A percentile compares a stretch with the other conserved stretches of the same genome.
Evolutionary conservation across 495 filamentous ascomycete genomes (phyloP).

Genomic region (Neurospora sp.): DNA sequence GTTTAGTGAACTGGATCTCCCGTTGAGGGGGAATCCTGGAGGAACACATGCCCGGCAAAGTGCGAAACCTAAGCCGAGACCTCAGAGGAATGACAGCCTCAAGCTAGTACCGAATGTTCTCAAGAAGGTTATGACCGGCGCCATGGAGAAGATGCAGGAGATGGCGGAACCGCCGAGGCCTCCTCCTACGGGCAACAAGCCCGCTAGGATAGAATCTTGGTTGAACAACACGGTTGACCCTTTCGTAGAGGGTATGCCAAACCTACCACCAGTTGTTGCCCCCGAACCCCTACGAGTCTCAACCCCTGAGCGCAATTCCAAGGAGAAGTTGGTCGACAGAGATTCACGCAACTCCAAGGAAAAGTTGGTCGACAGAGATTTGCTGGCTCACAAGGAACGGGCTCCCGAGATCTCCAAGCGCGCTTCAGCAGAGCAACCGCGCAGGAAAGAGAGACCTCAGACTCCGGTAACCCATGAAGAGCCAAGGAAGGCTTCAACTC

Average conservation of each 20-base stretch:
- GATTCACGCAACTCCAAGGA: neutral
- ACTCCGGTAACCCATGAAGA: neutral
- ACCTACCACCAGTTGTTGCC: conserved; percentile 9
- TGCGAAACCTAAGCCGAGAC: conserved; percentile 29
- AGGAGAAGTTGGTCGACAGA: too few relatives aligned
- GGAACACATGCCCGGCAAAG: conserved; percentile 31
- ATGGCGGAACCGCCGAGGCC: conserved; percentile 40
- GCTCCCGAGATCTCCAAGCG: conserved; percentile 1
- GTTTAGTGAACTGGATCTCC: conserved; percentile 46
- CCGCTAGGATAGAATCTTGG: conserved; percentile 65
- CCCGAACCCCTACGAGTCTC: conserved; percentile 3
- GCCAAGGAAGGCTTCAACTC: conserved; percentile 7
- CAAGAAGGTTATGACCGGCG: conserved; percentile 44
- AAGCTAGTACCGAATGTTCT: conserved; percentile 44
- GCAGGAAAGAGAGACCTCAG: neutral
- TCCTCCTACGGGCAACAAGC: conserved; percentile 28
- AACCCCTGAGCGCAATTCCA: neutral
- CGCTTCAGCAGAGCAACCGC: neutral
- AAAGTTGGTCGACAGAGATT: neutral
- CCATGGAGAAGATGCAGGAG: conserved; percentile 45
- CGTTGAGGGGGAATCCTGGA: conserved; percentile 9
- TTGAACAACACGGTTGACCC: conserved; percentile 63
- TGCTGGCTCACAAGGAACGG: neutral
- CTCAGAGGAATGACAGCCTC: conserved; percentile 35
- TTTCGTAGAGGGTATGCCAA: conserved; percentile 46